phyloP scores from a whole-genome alignment of 495 filamentous ascomycete species.

The Neurospora sublineolata region DNA sequence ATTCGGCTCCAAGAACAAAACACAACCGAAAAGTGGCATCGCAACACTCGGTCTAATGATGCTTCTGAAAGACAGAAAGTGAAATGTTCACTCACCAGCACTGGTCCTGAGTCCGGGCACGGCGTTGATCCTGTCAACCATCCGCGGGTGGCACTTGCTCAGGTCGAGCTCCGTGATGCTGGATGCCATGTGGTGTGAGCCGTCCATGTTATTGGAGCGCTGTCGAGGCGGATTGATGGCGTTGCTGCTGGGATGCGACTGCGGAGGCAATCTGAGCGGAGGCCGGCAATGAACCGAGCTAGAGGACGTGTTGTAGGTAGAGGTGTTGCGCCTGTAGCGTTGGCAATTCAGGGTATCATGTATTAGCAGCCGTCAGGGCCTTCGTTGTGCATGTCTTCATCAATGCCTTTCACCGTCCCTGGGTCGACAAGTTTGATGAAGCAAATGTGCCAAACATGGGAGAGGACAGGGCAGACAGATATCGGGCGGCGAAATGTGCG shows the following conservation, averaged over 20 bases:
- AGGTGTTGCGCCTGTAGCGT: background rate
- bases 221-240: slow-evolving; percentile 1
- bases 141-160: slow-evolving; percentile 28
- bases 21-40: background rate
- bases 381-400: slow-evolving; percentile 1
- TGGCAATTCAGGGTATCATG: background rate
- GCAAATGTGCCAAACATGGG: background rate
- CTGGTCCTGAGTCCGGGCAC: slow-evolving; percentile 40
- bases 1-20: background rate
- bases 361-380: background rate
- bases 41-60: background rate
- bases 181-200: slow-evolving; percentile 16
- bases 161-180: slow-evolving; percentile 35
- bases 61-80: background rate
- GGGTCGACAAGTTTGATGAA: slow-evolving; percentile 11
- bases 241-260: background rate
- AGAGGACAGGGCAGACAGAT: background rate
- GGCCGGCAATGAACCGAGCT: slow-evolving; percentile 11
- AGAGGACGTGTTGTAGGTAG: slow-evolving; percentile 5
- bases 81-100: slow-evolving; percentile 29
- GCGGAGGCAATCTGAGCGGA: background rate
- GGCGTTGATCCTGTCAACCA: slow-evolving; percentile 36
- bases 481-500: background rate
- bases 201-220: slow-evolving; percentile 22
- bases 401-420: slow-evolving; percentile 3